Percentiles rank a stretch among this genome's conserved stretches.
These are phyloP conservation scores for Exophiala phaeomuriformis DNA, from an alignment of 2,329 filamentous ascomycete genomes.

Conservation along the genomic window DNA sequence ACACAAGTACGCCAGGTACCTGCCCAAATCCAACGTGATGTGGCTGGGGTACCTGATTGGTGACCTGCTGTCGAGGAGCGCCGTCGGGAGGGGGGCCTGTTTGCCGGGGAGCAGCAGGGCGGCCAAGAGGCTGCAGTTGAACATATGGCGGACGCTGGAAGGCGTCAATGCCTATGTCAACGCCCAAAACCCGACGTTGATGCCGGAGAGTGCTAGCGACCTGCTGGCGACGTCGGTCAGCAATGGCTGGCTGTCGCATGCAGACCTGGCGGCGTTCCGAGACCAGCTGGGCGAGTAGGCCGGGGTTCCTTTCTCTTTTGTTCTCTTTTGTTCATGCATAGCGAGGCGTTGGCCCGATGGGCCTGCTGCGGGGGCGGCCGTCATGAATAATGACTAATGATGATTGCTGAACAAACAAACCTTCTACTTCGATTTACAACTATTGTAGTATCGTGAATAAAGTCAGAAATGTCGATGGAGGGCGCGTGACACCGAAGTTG, in stretches of 20 bases:
- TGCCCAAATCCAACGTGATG: conserved; percentile 55
- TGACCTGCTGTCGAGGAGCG: conserved; percentile 40
- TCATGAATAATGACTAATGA: conserved; percentile 13
- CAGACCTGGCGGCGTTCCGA: conserved; percentile 23
- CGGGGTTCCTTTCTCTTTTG: neutral
- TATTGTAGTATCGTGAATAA: neutral
- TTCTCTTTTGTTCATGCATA: conserved; percentile 32
- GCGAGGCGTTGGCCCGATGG: conserved; percentile 31
- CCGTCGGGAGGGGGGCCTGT: conserved; percentile 8
- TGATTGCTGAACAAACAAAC: neutral
- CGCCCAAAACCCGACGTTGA: conserved; percentile 4
- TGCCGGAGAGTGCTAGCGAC: conserved; percentile 16
- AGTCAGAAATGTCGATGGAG: neutral
- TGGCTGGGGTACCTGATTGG: conserved; percentile 57
- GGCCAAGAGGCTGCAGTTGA: conserved; percentile 22
- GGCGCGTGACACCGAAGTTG: too few relatives aligned
- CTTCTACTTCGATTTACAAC: neutral
- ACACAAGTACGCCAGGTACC: conserved; percentile 47
- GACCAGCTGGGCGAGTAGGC: conserved; percentile 19
- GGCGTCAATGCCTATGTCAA: conserved; percentile 14
- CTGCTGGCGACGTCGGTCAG: conserved; percentile 16
- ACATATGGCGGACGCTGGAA: conserved; percentile 19
- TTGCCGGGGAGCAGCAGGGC: conserved; percentile 13
- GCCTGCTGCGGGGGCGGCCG: neutral
- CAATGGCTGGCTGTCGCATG: conserved; percentile 17